A percentile compares a stretch with the other conserved stretches of the same genome.
Conservation (phyloP, 2,329 filamentous ascomycete genomes). For the Claviceps purpurea region DNA sequence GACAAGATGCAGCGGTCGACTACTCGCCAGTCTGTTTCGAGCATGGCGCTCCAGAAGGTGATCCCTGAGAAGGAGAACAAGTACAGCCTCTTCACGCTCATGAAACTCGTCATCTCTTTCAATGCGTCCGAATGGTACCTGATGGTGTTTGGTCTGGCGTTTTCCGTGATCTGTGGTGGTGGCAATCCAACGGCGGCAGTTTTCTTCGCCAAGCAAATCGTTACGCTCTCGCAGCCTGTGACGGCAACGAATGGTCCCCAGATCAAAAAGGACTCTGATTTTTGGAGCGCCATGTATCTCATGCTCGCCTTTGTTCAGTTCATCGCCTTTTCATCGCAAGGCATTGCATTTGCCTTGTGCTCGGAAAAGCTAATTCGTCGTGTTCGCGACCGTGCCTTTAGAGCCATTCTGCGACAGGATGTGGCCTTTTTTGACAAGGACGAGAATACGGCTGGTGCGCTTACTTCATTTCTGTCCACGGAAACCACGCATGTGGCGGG, state of each 20-base stretch:
- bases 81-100: constrained; percentile 61
- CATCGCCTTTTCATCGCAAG: constrained; percentile 53
- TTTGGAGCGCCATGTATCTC: constrained; percentile 82
- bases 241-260: constrained; percentile 35
- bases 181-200: constrained; percentile 59
- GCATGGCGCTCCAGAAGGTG: constrained; percentile 49
- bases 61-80: constrained; percentile 35
- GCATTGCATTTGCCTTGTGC: constrained; percentile 66
- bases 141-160: constrained; percentile 62
- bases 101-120: constrained; percentile 69
- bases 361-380: constrained; percentile 78
- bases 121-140: constrained; percentile 58
- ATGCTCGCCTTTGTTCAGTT: constrained; percentile 69
- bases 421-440: constrained; percentile 84
- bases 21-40: constrained; percentile 52
- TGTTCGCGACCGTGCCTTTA: constrained; percentile 70
- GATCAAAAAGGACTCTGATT: constrained; percentile 59
- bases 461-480: constrained; percentile 80
- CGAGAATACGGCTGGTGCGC: constrained; percentile 75
- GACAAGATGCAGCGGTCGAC: constrained; percentile 42
- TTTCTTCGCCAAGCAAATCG: constrained; percentile 82
- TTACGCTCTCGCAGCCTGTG: constrained; percentile 44
- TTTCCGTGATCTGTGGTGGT: constrained; percentile 63
- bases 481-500: constrained; percentile 83
- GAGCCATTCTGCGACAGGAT: constrained; percentile 81